Base-by-base conservation (phyloP, 345 rosid species). In the Jatropha curcas region DNA sequence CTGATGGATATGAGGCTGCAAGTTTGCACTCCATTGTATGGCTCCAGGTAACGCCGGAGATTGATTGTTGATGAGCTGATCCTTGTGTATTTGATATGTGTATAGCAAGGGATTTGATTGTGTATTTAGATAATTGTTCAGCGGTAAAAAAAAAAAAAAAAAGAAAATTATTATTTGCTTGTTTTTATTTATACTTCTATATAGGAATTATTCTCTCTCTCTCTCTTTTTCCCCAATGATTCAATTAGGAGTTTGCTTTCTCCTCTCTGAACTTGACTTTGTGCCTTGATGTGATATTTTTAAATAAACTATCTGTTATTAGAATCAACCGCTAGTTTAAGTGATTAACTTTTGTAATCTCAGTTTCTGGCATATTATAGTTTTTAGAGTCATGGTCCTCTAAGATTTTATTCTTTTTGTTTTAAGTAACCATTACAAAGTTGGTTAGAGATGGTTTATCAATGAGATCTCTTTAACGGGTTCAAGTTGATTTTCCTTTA, bases 61-160 rank as follows among this genome's bases (percentile, higher is more conserved):
- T 78, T 41, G 62, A 65, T 74, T 79, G 59, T 68, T 64, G 68
- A 27, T 51, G 72, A 46, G 71, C 67, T 58, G 66, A 71, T 73
- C 24, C 48, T 71, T 34, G 9, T 71, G 76, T 53, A 79, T 72
- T 62, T 70, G 72, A 73, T 61, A 46, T 62, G 70, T 75, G 70
- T 72, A 82, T 68, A 43, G 63, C 31, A 24, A 45, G 13, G 28
- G 67, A 52, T 45, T 67, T 79, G 70, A 69, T 76, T 71, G 76
- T 74, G 80, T 67, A 77, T 72, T 74, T 66, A 60, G 24, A 55
- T 28, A 67, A 64, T 70, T 74, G 75, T 51, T 70, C 55, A 61
- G n/a, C n/a, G n/a, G n/a, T n/a, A n/a, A n/a, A n/a, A n/a, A n/a
- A n/a, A n/a, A n/a, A n/a, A n/a, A n/a, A 71, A 61, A 70, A 50